Evolutionary conservation across 2,329 filamentous ascomycete genomes (phyloP).

Genomic region (Penicillium sp.): DNA sequence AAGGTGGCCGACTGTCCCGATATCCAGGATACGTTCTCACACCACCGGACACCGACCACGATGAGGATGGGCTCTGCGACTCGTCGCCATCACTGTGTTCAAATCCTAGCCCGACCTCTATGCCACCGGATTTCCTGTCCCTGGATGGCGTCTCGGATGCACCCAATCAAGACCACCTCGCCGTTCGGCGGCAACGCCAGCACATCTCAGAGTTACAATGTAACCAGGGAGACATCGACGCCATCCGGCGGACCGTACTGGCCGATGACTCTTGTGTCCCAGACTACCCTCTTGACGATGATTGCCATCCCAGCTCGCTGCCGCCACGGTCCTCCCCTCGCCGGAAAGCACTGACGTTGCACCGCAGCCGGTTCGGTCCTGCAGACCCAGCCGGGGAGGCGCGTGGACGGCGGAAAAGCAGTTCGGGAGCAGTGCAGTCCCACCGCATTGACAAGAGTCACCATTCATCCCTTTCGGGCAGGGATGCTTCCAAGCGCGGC

Average conservation of each 20-base stretch:
- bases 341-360: constrained; percentile 28
- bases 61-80: constrained; percentile 40
- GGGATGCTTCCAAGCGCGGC: constrained; percentile 33
- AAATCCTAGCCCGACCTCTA: constrained; percentile 32
- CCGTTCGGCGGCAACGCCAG: constrained; percentile 39
- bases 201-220: constrained; percentile 43
- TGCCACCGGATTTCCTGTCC: constrained; percentile 24
- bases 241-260: constrained; percentile 37
- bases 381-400: constrained; percentile 7
- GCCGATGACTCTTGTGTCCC: constrained; percentile 24
- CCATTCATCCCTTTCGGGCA: constrained; percentile 18
- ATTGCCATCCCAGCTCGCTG: constrained; percentile 40
- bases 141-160: constrained; percentile 10
- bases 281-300: constrained; percentile 22
- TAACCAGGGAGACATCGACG: constrained; percentile 36
- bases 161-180: constrained; percentile 16
- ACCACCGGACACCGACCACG: constrained; percentile 40
- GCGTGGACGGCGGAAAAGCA: constrained; percentile 31
- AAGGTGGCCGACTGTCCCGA: constrained; percentile 21
- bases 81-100: constrained; percentile 58
- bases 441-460: constrained; percentile 38
- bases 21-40: constrained; percentile 35
- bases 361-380: constrained; percentile 32
- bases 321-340: constrained; percentile 35
- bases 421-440: constrained; percentile 22